A percentile compares a stretch with the other conserved stretches of the same genome.
Evolutionary conservation across 495 filamentous ascomycete species (phyloP).

Genomic region (Aspergillus affinis): DNA sequence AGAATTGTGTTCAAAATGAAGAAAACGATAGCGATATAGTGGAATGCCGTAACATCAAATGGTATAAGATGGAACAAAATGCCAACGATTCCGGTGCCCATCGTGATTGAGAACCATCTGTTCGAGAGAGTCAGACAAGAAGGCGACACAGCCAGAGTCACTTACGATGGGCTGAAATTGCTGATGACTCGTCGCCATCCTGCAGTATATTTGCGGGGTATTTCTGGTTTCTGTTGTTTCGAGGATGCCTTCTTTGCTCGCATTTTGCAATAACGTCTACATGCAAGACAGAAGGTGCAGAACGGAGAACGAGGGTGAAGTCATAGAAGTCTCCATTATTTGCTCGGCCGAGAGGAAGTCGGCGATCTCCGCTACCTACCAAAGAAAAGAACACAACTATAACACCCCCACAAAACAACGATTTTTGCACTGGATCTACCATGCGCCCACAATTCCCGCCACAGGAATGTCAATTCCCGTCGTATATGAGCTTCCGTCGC

Average conservation of each 20-base stretch:
- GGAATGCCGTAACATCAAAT: constrained; percentile 35
- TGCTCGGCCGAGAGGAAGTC: constrained; percentile 1
- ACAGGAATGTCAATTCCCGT: constrained; percentile 44
- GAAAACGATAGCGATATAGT: constrained; percentile 41
- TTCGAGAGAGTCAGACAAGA: background rate
- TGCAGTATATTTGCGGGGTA: constrained; percentile 10
- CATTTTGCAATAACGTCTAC: background rate
- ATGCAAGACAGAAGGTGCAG: background rate
- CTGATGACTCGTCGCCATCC: constrained; percentile 47
- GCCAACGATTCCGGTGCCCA: constrained; percentile 51
- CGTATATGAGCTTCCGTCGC: constrained; percentile 39
- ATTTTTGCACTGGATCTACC: constrained; percentile 1
- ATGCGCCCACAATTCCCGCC: constrained; percentile 32
- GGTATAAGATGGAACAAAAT: constrained; percentile 45
- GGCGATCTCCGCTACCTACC: constrained; percentile 1
- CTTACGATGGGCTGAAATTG: constrained; percentile 50
- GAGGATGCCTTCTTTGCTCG: background rate
- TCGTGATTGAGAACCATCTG: constrained; percentile 48
- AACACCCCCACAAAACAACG: too few relatives aligned
- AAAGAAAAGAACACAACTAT: background rate
- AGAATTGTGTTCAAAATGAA: constrained; percentile 45
- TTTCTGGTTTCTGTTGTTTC: background rate
- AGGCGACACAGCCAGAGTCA: background rate
- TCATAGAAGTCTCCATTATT: background rate
- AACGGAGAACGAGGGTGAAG: background rate